Conservation (phyloP, 768 basidiomycete species). For the Tulasnella sp. region DNA sequence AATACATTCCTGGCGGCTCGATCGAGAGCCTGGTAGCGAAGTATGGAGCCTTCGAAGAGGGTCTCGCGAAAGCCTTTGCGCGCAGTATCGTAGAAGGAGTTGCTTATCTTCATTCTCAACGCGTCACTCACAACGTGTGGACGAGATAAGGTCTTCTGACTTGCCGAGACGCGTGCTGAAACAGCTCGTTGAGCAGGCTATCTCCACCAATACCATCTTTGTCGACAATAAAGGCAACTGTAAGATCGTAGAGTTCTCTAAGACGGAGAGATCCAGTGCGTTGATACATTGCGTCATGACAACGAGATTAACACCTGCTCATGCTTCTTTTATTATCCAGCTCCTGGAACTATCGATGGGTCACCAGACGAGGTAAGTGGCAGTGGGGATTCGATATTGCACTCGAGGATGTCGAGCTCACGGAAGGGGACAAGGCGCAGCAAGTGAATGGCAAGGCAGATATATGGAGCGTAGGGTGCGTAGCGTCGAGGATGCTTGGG, state of each 20-base stretch:
- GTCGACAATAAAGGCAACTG: conserved; percentile 97
- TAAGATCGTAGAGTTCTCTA: conserved; percentile 96
- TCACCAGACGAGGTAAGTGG: conserved; percentile 97
- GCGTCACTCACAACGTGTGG: conserved; percentile 66
- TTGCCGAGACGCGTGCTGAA: conserved; percentile 76
- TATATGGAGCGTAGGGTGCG: conserved; percentile 93
- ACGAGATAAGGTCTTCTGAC: conserved; percentile 51
- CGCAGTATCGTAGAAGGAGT: conserved; percentile 86
- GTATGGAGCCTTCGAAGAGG: conserved; percentile 93
- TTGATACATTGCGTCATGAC: conserved; percentile 35
- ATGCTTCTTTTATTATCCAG: conserved; percentile 81
- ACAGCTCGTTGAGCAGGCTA: too few species aligned
- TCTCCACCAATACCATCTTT: conserved; percentile 62
- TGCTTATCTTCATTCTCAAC: conserved; percentile 84
- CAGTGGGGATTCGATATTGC: conserved; percentile 67
- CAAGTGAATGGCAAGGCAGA: conserved; percentile 61
- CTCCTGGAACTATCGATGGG: conserved; percentile 99
- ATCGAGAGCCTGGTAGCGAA: conserved; percentile 83
- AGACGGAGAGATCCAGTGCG: conserved; percentile 77
- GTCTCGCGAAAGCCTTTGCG: conserved; percentile 86
- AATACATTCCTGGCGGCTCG: conserved; percentile 95
- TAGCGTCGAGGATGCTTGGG: conserved; percentile 94
- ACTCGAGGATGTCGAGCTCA: neutral
- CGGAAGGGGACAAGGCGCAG: neutral
- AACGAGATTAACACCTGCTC: conserved; percentile 55